A percentile compares a stretch with the other conserved stretches of the same genome.
phyloP scores from a whole-genome alignment of 352 stramenopile species.

The Globisporangium orthogonon region DNA sequence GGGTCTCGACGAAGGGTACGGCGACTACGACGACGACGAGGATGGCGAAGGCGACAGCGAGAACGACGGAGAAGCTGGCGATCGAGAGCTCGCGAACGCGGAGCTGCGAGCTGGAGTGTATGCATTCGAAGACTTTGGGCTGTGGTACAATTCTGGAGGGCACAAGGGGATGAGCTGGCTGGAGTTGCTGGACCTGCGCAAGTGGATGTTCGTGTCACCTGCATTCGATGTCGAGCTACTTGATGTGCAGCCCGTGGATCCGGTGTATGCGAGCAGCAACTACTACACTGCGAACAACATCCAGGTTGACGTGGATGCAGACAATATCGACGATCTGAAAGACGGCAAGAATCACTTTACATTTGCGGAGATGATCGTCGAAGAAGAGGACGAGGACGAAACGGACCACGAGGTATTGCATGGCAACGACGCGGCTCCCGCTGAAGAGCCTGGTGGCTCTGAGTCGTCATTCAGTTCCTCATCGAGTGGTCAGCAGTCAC shows the following conservation, averaged over 20 bases:
- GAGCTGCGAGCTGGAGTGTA: constrained; percentile 53
- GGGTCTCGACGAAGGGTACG: constrained; percentile 22
- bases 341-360: constrained; percentile 38
- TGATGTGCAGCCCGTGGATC: constrained; percentile 64
- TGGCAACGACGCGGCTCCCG: not conserved
- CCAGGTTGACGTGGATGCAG: constrained; percentile 58
- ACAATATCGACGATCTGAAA: constrained; percentile 26
- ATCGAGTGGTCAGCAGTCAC: constrained; percentile 43
- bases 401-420: constrained; percentile 4
- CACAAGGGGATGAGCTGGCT: constrained; percentile 80
- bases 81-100: constrained; percentile 33
- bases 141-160: constrained; percentile 82
- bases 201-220: constrained; percentile 77
- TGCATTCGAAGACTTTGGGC: constrained; percentile 79
- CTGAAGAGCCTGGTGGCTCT: constrained; percentile 9
- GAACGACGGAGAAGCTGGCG: constrained; percentile 5
- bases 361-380: constrained; percentile 58
- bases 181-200: constrained; percentile 78
- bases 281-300: constrained; percentile 87
- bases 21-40: constrained; percentile 14
- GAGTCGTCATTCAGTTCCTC: constrained; percentile 49
- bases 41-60: constrained; percentile 18
- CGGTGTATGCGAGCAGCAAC: constrained; percentile 63
- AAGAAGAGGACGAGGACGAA: constrained; percentile 72
- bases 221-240: constrained; percentile 59